Evolutionary conservation across 1,139 yeast genomes (phyloP).

Genomic region (Kazachstania sp.): DNA sequence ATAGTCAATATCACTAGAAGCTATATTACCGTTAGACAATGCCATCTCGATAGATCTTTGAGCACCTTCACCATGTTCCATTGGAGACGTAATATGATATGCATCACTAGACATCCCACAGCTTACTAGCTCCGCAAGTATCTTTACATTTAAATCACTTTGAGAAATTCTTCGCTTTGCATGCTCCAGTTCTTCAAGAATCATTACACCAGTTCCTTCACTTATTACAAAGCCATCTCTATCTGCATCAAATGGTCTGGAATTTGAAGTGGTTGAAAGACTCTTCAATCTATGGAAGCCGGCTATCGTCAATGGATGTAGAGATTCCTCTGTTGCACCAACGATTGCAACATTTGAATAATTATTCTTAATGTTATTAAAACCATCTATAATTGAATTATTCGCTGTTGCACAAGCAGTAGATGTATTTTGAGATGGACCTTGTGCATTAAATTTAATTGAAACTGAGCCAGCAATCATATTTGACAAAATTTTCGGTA

Average conservation of each 20-base stretch:
- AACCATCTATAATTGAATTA: conserved; percentile 90
- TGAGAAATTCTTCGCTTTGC: conserved; percentile 48
- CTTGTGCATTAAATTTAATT: conserved; percentile 63
- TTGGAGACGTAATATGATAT: conserved; percentile 87
- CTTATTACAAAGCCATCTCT: conserved; percentile 87
- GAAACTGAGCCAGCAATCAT: conserved; percentile 95
- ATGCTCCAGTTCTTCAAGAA: conserved; percentile 70
- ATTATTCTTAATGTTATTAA: conserved; percentile 66
- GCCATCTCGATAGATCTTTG: conserved; percentile 76
- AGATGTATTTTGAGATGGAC: conserved; percentile 82
- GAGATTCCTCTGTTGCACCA: conserved; percentile 84
- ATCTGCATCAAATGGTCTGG: conserved; percentile 76
- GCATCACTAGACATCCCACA: conserved; percentile 93
- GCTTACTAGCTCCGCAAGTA: conserved; percentile 76
- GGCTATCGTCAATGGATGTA: conserved; percentile 80
- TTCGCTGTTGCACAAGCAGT: conserved; percentile 98
- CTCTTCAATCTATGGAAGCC: conserved; percentile 91
- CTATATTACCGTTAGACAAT: conserved; percentile 40
- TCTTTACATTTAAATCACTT: conserved; percentile 27
- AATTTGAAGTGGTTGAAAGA: conserved; percentile 55
- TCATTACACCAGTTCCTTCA: conserved; percentile 82
- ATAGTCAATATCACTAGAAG: conserved; percentile 50
- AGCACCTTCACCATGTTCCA: conserved; percentile 78
- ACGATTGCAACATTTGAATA: conserved; percentile 84
- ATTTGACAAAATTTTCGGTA: conserved; percentile 75